Conservation (phyloP, 2,329 filamentous ascomycete genomes). For the Trichoderma atroviride region DNA sequence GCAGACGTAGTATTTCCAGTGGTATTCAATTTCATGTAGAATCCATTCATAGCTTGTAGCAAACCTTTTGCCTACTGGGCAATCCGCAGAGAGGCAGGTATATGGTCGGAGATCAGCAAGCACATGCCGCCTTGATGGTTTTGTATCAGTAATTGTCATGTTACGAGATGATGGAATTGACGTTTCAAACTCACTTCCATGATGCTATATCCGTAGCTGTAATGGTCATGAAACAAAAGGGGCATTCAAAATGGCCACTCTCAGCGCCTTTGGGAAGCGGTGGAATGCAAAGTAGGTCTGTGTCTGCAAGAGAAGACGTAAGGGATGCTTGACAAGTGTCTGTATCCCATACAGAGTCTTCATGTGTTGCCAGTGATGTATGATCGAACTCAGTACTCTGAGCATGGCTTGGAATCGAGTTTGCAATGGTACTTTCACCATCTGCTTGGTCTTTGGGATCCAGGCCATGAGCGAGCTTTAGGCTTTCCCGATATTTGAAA, state of each 20-base stretch:
- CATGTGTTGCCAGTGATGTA: neutral
- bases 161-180: neutral
- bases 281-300: neutral
- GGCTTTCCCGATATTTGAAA: neutral
- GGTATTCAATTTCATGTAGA: neutral
- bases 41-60: neutral
- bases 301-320: neutral
- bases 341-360: neutral
- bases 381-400: neutral
- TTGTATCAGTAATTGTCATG: neutral
- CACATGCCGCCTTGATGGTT: neutral
- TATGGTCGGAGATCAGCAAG: neutral
- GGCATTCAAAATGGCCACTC: neutral
- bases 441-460: neutral
- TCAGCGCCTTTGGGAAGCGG: neutral
- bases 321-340: neutral
- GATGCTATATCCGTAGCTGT: neutral
- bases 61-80: neutral
- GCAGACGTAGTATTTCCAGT: neutral
- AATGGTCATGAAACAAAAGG: neutral
- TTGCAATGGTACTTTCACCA: neutral
- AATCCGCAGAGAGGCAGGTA: neutral
- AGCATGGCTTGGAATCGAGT: neutral
- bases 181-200: neutral
- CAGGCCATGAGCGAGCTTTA: neutral